phyloP scores from a whole-genome alignment of 2,329 filamentous ascomycete species.

The Cadophora malorum region DNA sequence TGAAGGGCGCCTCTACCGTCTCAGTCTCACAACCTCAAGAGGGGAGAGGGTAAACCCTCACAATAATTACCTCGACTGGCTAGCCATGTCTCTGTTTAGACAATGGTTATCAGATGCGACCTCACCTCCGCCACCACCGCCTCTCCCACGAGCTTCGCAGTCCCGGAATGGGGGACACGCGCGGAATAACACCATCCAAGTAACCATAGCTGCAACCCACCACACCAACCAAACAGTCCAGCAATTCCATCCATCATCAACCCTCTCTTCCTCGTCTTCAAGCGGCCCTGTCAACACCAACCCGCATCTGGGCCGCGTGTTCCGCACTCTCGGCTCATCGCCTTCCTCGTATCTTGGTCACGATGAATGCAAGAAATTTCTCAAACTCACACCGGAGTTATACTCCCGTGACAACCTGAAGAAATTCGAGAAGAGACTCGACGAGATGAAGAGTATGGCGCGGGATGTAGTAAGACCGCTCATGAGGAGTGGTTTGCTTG shows the following conservation, averaged over 20 bases:
- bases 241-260: constrained; percentile 29
- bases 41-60: constrained; percentile 83
- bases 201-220: constrained; percentile 25
- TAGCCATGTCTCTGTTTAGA: constrained; percentile 84
- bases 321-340: constrained; percentile 73
- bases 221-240: constrained; percentile 36
- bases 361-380: constrained; percentile 89
- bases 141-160: constrained; percentile 46
- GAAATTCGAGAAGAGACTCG: constrained; percentile 84
- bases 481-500: constrained; percentile 83
- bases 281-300: constrained; percentile 53
- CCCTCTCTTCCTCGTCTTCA: constrained; percentile 41
- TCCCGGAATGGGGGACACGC: constrained; percentile 37
- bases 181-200: constrained; percentile 30
- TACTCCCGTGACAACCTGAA: constrained; percentile 88
- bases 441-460: constrained; percentile 86
- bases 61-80: constrained; percentile 87
- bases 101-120: constrained; percentile 95
- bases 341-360: constrained; percentile 74
- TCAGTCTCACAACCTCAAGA: constrained; percentile 75
- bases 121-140: constrained; percentile 67
- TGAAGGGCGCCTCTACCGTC: constrained; percentile 81
- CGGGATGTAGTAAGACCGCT: constrained; percentile 83
- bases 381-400: constrained; percentile 81
- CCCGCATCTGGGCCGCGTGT: constrained; percentile 73